Base-by-base conservation (phyloP, 805 yeast genomes). In the Candida taoyuanica region DNA sequence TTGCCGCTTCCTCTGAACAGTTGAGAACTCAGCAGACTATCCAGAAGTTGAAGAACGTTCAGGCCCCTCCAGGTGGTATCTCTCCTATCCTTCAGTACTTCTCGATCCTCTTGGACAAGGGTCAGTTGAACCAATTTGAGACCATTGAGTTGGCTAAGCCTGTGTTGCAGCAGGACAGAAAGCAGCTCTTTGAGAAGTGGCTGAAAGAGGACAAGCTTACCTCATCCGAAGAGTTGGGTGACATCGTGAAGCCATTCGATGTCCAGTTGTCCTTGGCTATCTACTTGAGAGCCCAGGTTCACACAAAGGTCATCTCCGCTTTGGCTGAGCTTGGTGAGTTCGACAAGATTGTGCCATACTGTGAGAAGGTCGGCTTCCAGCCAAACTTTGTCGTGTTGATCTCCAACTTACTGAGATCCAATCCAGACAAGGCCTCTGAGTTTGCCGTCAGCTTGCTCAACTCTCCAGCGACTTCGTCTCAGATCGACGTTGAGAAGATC, bases 391-490 rank as follows among this genome's bases (percentile, higher is more conserved):
- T 93, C 34, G 82, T 85, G 43, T 73, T 93, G 65, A 77, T 93
- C 53, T 96, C 95, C 60, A 85, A 86, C 64, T 76, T 93, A 53
- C 79, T 91, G 33, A 81, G 98, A 63, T 78, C 85, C 18, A 88
- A 85, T 61, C 96, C 99, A n/a, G 99, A 93, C 56, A 86, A 87
- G 63, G 98, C 97, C 19, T 85, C 96, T 29, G 98, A 93, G 64
- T 93, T 93, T 67, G 98, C 98, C 13, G 79, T 87, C 28, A 83
- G 88, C 47, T 73, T 93, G 46, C 74, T 86, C 48, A 72, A 78
- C 49, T 70, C 74, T 31, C 83, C 85, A 31, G 77, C 74, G 33
- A 67, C 74, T 23, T 72, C 78, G 25, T 58, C 68, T 14, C 69
- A 73, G 47, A 67, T 93, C 47, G 87, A 89, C 47, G 71, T 89